phyloP scores from a whole-genome alignment of 768 basidiomycete species.

The Pulveroboletus sp. region DNA sequence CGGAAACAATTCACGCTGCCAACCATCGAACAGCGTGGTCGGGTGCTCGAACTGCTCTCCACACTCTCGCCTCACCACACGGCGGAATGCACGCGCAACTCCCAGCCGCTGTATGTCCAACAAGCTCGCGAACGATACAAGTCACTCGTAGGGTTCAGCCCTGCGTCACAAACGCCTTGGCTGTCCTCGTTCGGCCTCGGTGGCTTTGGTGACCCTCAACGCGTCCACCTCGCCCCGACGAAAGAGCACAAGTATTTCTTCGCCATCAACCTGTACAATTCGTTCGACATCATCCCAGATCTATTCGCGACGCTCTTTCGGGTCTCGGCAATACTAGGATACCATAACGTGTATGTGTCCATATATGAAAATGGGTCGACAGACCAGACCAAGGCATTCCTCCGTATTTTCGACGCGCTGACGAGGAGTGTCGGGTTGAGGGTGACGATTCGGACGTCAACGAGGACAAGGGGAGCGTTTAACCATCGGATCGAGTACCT shows the following conservation, averaged over 20 bases:
- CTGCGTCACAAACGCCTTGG: slow-evolving; percentile 57
- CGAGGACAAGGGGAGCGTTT: slow-evolving; percentile 91
- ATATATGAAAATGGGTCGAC: slow-evolving; percentile 99
- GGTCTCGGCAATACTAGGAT: slow-evolving; percentile 85
- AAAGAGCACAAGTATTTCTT: slow-evolving; percentile 97
- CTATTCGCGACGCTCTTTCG: slow-evolving; percentile 95
- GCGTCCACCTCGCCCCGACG: slow-evolving; percentile 35
- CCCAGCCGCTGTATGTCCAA: slow-evolving; percentile 79
- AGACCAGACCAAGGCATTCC: slow-evolving; percentile 96
- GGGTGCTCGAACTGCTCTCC: slow-evolving; percentile 82
- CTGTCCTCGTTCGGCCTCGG: slow-evolving; percentile 47
- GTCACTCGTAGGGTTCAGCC: slow-evolving; percentile 73
- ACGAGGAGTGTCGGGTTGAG: slow-evolving; percentile 87
- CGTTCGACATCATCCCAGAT: slow-evolving; percentile 97
- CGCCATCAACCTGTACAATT: slow-evolving; percentile 99
- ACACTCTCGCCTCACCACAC: slow-evolving; percentile 90
- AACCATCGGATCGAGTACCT: slow-evolving; percentile 99
- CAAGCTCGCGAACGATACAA: slow-evolving; percentile 86
- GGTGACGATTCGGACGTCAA: slow-evolving; percentile 88
- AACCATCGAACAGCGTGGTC: slow-evolving; percentile 75
- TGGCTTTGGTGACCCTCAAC: slow-evolving; percentile 38
- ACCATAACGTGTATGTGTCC: slow-evolving; percentile 96
- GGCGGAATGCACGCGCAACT: slow-evolving; percentile 79
- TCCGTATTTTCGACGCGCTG: slow-evolving; percentile 92
- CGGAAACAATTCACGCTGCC: slow-evolving; percentile 70